Evolutionary conservation across 2,329 filamentous ascomycete genomes (phyloP).

Genomic region (Leptographium procerum): DNA sequence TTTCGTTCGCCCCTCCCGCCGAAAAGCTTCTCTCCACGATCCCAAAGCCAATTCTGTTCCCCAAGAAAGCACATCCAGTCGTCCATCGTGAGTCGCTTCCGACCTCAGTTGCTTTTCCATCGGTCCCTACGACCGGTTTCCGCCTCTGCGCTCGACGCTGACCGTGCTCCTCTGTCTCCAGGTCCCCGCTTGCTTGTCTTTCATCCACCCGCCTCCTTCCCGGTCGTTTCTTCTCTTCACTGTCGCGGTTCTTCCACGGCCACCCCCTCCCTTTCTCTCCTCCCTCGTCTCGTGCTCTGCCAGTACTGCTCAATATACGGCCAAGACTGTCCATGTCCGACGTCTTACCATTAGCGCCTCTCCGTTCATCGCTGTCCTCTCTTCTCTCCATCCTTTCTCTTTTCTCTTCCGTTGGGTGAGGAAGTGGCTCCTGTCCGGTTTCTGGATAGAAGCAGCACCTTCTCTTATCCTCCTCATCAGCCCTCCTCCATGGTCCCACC

Average conservation of each 20-base stretch:
- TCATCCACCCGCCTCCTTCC: background rate
- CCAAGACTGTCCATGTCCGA: constrained; percentile 3
- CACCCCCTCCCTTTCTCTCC: background rate
- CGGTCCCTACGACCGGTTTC: background rate
- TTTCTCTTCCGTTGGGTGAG: constrained; percentile 12
- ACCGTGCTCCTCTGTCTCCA: background rate
- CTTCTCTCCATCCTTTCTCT: background rate
- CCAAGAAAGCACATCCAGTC: background rate
- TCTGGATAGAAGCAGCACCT: constrained; percentile 13
- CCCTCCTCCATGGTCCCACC: constrained; percentile 42
- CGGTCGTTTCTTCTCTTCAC: background rate
- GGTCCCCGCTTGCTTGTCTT: background rate
- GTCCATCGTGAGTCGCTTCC: constrained; percentile 2
- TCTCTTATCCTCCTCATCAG: constrained; percentile 6
- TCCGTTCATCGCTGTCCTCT: background rate
- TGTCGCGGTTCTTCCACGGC: background rate
- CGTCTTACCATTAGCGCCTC: constrained; percentile 1
- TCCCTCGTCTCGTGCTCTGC: background rate
- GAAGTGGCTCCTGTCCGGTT: constrained; percentile 15
- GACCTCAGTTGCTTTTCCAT: background rate
- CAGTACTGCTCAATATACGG: background rate
- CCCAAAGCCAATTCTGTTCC: background rate
- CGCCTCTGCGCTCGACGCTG: background rate
- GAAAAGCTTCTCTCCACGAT: background rate
- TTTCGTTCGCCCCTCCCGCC: background rate